A percentile compares a stretch with the other conserved stretches of the same genome.
Conservation (phyloP, 352 stramenopile species). For the Globisporangium polare region DNA sequence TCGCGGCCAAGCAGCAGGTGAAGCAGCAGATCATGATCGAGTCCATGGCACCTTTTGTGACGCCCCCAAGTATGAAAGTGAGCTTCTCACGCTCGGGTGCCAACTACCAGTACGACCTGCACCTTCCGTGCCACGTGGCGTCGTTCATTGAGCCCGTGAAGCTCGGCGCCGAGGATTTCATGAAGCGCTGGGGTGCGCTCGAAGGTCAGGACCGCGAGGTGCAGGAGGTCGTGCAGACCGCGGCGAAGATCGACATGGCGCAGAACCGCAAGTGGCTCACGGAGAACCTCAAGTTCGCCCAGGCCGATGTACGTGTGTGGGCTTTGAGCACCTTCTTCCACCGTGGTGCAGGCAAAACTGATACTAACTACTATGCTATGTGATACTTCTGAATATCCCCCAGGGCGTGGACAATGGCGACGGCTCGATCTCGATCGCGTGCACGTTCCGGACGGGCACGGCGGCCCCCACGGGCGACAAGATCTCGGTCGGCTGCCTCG, state of each 20-base stretch:
- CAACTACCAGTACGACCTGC: constrained; percentile 66
- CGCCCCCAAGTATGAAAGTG: constrained; percentile 85
- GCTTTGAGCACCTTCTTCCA: background rate
- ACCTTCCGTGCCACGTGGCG: constrained; percentile 86
- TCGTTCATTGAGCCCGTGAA: constrained; percentile 92
- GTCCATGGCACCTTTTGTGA: constrained; percentile 90
- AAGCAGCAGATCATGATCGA: constrained; percentile 93
- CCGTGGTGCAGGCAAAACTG: background rate
- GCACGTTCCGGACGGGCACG: constrained; percentile 90
- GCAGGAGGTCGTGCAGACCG: constrained; percentile 87
- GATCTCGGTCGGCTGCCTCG: constrained; percentile 91
- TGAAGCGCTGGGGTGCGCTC: constrained; percentile 90
- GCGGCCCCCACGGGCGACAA: constrained; percentile 89
- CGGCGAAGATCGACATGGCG: constrained; percentile 79
- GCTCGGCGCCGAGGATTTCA: constrained; percentile 88
- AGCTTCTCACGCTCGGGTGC: constrained; percentile 69
- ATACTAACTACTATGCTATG: background rate
- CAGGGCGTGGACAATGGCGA: constrained; percentile 60
- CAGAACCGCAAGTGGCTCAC: constrained; percentile 82
- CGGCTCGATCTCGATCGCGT: constrained; percentile 88
- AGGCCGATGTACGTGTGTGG: constrained; percentile 49
- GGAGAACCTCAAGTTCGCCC: constrained; percentile 88
- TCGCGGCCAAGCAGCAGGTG: constrained; percentile 88
- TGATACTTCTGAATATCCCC: background rate
- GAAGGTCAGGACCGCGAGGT: constrained; percentile 90